Evolutionary conservation across 2,329 filamentous ascomycete species (phyloP), one percentile per base, ranked within the genome.

Genomic region (Fusarium dimerum): DNA sequence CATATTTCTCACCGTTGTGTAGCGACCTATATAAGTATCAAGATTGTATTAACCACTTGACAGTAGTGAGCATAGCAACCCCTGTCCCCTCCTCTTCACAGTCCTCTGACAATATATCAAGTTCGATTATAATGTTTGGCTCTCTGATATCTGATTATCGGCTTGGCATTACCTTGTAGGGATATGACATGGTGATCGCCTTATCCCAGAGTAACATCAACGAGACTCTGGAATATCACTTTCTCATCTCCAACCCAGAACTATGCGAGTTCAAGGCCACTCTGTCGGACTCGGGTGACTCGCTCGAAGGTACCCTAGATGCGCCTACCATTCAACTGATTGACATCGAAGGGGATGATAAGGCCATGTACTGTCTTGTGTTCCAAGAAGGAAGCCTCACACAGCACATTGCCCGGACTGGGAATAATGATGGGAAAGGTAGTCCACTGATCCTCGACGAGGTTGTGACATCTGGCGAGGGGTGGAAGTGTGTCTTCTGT

Each of bases 191-290:
- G 34, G 43, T 45, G 3, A 45, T 45, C 18, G 43, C 43, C 18
- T 32, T 45, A 17, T 45, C 43, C 10, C 43, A 45, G 18, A 18
- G n/a, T 12, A 45, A 45, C 30, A 45, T 45, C n/a, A 45, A 45
- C 10, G 26, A 45, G 13, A 36, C 43, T n/a, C 16, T 45, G n/a
- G 18, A 32, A 16, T 10, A 16, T 6, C 43, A 45, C 20, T 45
- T 45, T 32, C 12, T 11, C n/a, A 10, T 16, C n/a, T n/a, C n/a
- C 9, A 34, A 45, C 15, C 13, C 13, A 32, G 30, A 32, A 3
- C 26, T 45, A 11, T n/a, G 17, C 13, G 13, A 45, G 29, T 45
- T 45, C 43, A 32, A 45, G 26, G 43, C 43, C 30, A 6, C 18
- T 13, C n/a, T 45, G 16, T 11, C 10, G 10, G 10, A n/a, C 2